Base-by-base conservation (phyloP, 345 rosid species). In the Gossypium stocksii region DNA sequence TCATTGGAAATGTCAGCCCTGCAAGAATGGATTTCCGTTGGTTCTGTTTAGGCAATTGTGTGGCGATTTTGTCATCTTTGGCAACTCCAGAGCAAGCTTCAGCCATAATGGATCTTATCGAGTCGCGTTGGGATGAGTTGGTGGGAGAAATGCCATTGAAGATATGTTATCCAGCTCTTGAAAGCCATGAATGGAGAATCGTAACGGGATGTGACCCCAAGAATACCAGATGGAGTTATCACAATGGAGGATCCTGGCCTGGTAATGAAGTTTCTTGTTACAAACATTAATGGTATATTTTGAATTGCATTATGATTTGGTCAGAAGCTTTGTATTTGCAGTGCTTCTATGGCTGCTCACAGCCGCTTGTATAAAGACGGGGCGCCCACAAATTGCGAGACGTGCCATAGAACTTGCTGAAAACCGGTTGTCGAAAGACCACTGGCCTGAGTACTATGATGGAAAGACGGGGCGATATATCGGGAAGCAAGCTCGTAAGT, bases 191-290 rank as follows among this genome's bases (percentile, higher is more conserved):
- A 53, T 85, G 89, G 92, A 46, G 78, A 77, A 88, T 86, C 51
- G 81, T 83, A 16, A 88, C 92, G 0, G 92, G 91, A 19, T 86
- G 89, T 58, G 94, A 88, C 73, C 92, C 92, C 0, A 86, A 88
- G 85, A 89, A 88, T 58, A 89, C 89, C 16, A 75, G 87, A 63
- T 88, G 94, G 92, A 88, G 89, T 72, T 87, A 88, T 73, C 92
- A 88, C 71, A 86, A 90, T 67, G 91, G 89, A 23, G 94, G 92
- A 38, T 90, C 92, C 74, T 90, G 91, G 94, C 91, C 92, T 72
- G 89, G 89, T 86, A 58, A 78, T 52, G n/a, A 25, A 73, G 51
- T 46, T 71, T 43, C 48, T 68, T 15, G 4, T 48, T 25, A 9
- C 12, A 34, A 34, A 34, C 41, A 34, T 9, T 48, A 14, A 46